Base-by-base conservation (phyloP, 2,329 filamentous ascomycete species). In the Drechmeria coniospora region DNA sequence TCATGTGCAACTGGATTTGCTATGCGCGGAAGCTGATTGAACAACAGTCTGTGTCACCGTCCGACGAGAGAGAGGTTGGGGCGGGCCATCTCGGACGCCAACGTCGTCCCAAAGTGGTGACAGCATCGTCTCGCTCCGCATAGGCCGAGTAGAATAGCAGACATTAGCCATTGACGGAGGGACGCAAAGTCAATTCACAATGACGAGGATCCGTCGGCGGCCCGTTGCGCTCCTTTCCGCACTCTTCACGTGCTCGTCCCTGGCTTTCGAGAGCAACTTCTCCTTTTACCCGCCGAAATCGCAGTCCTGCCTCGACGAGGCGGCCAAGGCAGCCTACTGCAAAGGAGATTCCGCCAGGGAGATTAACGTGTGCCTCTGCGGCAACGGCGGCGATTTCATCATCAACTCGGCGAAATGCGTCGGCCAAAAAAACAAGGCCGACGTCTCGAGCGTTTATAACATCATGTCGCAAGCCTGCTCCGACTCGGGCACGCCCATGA, bases 341-440 rank as follows among this genome's bases (percentile, higher is more conserved):
- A 45, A 46, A 5, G 57, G 56, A 12, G 39, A 41, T 13, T 54
- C 53, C 1, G 48, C 52, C 3, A 24, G 39, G 0, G 44, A 53
- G 17, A 47, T 66, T 34, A 68, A 69, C 37, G 28, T 41, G 2
- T 70, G 65, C 29, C 50, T 68, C 2, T 70, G 65, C 40, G 42
- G 44, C 34, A 65, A 68, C 31, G 46, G 51, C 18, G 58, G 58
- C 30, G 48, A 57, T 36, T 70, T 68, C 41, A 47, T 68, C 33
- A 57, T 54, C 13, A 51, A 52, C 19, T 40, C 60, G 2, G 65
- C 64, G 3, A 37, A 35, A 9, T 70, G 65, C 35, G 41, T 70
- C 9, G 61, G 56, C 6, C 32, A 39, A 11, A 19, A 40, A 3
- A 41, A 38, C 12, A 39, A 44, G 0, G 37, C 14, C 14, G 57